A percentile compares a stretch with the other conserved stretches of the same genome.
Evolutionary conservation across 129 eudicot species (phyloP).

Genomic region (Flaveria brownii): DNA sequence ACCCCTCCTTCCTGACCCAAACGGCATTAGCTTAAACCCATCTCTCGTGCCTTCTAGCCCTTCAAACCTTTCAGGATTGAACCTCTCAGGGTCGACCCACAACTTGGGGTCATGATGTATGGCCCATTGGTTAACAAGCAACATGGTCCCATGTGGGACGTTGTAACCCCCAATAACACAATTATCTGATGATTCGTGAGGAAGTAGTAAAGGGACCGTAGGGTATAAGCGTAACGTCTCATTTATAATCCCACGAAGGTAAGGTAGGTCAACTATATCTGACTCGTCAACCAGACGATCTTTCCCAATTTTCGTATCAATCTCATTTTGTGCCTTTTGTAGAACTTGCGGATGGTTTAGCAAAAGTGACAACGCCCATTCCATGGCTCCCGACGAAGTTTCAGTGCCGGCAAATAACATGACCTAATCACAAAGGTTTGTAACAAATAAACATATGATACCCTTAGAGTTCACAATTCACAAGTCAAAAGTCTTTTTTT

Average conservation of each 20-base stretch:
- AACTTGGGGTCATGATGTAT: constrained; percentile 38
- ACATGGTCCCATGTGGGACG: constrained; percentile 34
- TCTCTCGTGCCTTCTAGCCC: constrained; percentile 27
- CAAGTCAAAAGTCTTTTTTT: too few species aligned
- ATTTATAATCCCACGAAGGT: constrained; percentile 23
- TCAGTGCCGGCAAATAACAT: constrained; percentile 36
- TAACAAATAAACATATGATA: too few species aligned
- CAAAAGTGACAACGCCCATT: constrained; percentile 39
- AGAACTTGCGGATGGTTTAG: constrained; percentile 32
- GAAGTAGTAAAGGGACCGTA: constrained; percentile 23
- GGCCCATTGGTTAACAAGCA: constrained; percentile 37
- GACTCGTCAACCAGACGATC: constrained; percentile 30
- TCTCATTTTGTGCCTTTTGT: constrained; percentile 31
- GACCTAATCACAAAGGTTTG: constrained; percentile 8
- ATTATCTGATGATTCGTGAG: constrained; percentile 36
- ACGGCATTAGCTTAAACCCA: constrained; percentile 38
- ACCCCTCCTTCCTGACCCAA: constrained; percentile 47
- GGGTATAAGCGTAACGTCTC: constrained; percentile 37
- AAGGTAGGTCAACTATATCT: constrained; percentile 27
- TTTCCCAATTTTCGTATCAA: constrained; percentile 19
- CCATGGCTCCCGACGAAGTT: constrained; percentile 34
- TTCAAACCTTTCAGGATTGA: constrained; percentile 38
- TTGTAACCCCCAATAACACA: constrained; percentile 33
- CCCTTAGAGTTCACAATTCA: too few species aligned
- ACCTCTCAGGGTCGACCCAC: constrained; percentile 36